phyloP scores from a whole-genome alignment of 78 protist genomes.

The Dictyostelium brefeldianum region DNA sequence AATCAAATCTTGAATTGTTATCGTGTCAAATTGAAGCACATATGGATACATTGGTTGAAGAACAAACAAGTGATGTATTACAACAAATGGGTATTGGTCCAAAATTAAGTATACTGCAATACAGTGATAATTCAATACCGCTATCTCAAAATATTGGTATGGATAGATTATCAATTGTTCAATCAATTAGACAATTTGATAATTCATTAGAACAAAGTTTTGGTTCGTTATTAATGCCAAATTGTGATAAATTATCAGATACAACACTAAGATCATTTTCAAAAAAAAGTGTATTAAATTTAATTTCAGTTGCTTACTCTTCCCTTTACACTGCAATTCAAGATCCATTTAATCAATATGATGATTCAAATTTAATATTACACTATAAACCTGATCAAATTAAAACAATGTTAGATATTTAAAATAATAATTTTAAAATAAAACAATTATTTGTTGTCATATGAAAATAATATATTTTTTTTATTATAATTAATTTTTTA shows the following conservation, averaged over 20 bases:
- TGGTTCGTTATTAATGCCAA: constrained; percentile 36
- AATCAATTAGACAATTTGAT: constrained; percentile 54
- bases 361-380: constrained; percentile 51
- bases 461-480: no score
- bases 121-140: constrained; percentile 39
- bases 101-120: constrained; percentile 51
- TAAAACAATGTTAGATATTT: constrained; percentile 55
- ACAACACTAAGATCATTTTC: background rate
- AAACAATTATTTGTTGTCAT: no score
- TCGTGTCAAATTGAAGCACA: constrained; percentile 66
- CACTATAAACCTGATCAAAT: constrained; percentile 81
- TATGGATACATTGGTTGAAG: constrained; percentile 81
- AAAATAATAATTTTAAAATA: background rate
- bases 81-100: constrained; percentile 33
- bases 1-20: constrained; percentile 25
- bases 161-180: constrained; percentile 52
- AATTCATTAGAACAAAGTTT: constrained; percentile 24
- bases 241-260: constrained; percentile 9
- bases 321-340: constrained; percentile 48
- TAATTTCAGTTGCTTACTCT: constrained; percentile 40
- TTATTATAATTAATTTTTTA: no score
- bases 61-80: constrained; percentile 50
- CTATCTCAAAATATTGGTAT: constrained; percentile 45
- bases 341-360: constrained; percentile 77
- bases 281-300: constrained; percentile 36